phyloP scores from a whole-genome alignment of 1,284 basidiomycete genomes.

The Puccinia brachypodii region DNA sequence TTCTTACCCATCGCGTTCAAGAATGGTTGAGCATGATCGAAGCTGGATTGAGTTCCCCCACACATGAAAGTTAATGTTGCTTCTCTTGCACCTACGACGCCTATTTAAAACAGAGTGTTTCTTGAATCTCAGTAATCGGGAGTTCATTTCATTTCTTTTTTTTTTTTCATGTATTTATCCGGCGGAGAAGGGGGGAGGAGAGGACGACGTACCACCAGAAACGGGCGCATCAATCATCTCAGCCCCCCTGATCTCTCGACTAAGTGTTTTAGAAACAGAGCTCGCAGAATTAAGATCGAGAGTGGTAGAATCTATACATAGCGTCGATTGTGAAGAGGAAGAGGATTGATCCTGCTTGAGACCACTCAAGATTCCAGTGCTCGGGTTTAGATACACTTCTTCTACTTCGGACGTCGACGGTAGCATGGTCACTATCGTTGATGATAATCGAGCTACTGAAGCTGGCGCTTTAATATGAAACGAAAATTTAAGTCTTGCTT shows the following conservation, averaged over 20 bases:
- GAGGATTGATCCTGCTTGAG: constrained; percentile 47
- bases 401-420: constrained; percentile 80
- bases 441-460: constrained; percentile 64
- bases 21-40: constrained; percentile 65
- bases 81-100: constrained; percentile 78
- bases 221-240: constrained; percentile 86
- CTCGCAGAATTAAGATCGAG: constrained; percentile 67
- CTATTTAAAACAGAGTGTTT: constrained; percentile 56
- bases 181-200: background rate
- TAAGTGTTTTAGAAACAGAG: constrained; percentile 54
- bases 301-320: constrained; percentile 85
- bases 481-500: too few relatives aligned
- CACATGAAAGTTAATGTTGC: constrained; percentile 86
- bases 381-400: constrained; percentile 66
- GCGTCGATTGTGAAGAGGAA: constrained; percentile 61
- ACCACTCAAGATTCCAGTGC: constrained; percentile 65
- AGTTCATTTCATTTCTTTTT: too few relatives aligned
- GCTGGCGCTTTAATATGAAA: constrained; percentile 10
- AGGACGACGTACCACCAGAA: constrained; percentile 69
- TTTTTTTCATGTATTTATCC: background rate
- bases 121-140: background rate
- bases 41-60: constrained; percentile 69
- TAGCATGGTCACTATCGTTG: constrained; percentile 77
- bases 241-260: constrained; percentile 62
- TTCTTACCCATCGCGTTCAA: constrained; percentile 70